phyloP scores from a whole-genome alignment of 176 grass and related monocot species.

The Melocanna baccifera region DNA sequence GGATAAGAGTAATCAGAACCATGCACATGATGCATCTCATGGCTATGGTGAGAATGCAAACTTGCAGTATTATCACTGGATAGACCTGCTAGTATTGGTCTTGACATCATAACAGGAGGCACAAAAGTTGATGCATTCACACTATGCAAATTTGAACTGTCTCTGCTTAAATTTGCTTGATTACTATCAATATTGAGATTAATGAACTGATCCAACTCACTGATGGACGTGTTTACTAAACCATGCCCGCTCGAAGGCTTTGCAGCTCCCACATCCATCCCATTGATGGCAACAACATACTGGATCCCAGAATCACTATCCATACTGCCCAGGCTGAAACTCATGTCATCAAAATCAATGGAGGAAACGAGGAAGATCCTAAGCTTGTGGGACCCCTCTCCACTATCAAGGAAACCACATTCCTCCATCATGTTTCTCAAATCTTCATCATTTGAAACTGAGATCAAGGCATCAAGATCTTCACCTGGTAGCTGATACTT shows the following conservation, averaged over 20 bases:
- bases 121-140: constrained; percentile 25
- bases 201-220: constrained; percentile 67
- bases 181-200: constrained; percentile 62
- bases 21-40: constrained; percentile 47
- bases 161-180: constrained; percentile 32
- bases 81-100: constrained; percentile 13
- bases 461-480: constrained; percentile 87
- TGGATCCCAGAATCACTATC: constrained; percentile 88
- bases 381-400: constrained; percentile 77
- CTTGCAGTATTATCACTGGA: constrained; percentile 44
- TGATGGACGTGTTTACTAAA: constrained; percentile 46
- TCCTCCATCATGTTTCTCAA: constrained; percentile 94
- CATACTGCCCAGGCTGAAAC: constrained; percentile 72
- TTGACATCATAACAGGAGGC: constrained; percentile 31
- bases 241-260: constrained; percentile 59
- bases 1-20: constrained; percentile 38
- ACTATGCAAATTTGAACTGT: constrained; percentile 33
- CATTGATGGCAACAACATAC: constrained; percentile 89
- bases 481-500: constrained; percentile 93
- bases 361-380: constrained; percentile 83
- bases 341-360: constrained; percentile 69
- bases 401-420: constrained; percentile 63
- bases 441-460: constrained; percentile 82
- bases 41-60: constrained; percentile 43
- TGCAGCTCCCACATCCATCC: constrained; percentile 52